phyloP scores from a whole-genome alignment of 2,329 filamentous ascomycete species.

The Stemphylium beticola region DNA sequence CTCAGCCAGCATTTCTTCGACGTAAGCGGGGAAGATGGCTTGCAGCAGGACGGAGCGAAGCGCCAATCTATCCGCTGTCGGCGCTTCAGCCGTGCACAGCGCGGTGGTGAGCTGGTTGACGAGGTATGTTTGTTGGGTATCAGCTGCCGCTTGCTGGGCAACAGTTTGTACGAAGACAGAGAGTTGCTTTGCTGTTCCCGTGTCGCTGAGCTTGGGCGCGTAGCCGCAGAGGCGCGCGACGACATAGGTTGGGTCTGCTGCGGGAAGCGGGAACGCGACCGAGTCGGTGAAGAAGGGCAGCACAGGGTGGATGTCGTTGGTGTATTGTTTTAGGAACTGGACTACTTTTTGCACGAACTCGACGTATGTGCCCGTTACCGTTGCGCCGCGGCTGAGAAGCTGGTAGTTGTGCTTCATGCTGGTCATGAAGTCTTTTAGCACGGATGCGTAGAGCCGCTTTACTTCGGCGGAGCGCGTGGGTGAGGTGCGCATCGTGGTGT shows the following conservation, averaged over 20 bases:
- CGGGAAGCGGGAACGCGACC: constrained; percentile 64
- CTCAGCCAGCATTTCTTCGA: constrained; percentile 56
- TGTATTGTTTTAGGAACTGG: constrained; percentile 66
- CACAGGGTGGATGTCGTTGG: constrained; percentile 62
- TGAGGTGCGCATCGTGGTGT: constrained; percentile 41
- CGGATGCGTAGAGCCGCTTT: constrained; percentile 56
- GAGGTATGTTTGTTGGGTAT: constrained; percentile 64
- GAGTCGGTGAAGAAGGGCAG: constrained; percentile 67
- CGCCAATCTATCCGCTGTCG: constrained; percentile 50
- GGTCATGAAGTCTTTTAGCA: constrained; percentile 64
- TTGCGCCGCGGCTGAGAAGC: constrained; percentile 52
- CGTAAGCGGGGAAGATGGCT: constrained; percentile 63
- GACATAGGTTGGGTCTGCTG: constrained; percentile 66
- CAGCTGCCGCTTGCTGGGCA: constrained; percentile 63
- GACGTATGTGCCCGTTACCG: constrained; percentile 62
- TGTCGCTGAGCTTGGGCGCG: constrained; percentile 58
- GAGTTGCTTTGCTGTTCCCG: constrained; percentile 60
- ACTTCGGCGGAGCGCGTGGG: constrained; percentile 42
- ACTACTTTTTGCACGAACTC: constrained; percentile 67
- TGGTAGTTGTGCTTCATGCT: constrained; percentile 67
- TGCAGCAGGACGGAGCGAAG: constrained; percentile 61
- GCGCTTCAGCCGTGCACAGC: constrained; percentile 55
- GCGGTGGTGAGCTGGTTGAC: constrained; percentile 60
- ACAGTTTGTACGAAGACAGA: constrained; percentile 66
- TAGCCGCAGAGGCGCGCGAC: constrained; percentile 67